Evolutionary conservation across 208 protist species (phyloP).

Genomic region (Leishmania major): DNA sequence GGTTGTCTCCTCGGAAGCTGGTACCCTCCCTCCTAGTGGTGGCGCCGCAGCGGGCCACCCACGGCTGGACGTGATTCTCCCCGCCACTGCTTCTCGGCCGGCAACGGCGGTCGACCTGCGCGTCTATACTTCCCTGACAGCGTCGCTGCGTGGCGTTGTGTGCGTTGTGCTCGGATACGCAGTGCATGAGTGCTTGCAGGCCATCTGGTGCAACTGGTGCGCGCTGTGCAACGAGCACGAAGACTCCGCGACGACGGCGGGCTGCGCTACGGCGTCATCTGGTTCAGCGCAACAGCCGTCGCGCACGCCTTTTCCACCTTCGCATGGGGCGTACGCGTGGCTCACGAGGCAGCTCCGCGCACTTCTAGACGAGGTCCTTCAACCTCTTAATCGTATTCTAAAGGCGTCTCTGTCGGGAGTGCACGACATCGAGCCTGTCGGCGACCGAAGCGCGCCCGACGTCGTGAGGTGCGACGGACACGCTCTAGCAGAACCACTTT

Average conservation of each 20-base stretch:
- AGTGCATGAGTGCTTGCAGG: constrained; percentile 12
- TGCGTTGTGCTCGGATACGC: constrained; percentile 22
- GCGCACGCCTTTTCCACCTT: neutral
- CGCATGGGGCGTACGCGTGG: constrained; percentile 14
- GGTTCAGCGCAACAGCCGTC: neutral
- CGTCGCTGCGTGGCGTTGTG: constrained; percentile 21
- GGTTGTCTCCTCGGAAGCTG: neutral
- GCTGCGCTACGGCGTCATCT: neutral
- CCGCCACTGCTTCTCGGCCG: neutral
- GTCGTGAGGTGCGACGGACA: neutral
- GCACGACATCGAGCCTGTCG: neutral
- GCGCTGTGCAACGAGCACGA: neutral
- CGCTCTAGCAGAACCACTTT: neutral
- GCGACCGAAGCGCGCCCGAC: neutral
- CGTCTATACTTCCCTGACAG: constrained; percentile 9
- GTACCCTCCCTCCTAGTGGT: neutral
- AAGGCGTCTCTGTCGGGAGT: neutral
- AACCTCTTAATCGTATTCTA: constrained; percentile 24
- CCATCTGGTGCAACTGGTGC: constrained; percentile 1
- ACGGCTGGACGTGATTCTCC: constrained; percentile 22
- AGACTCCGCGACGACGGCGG: neutral
- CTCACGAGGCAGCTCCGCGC: constrained; percentile 13
- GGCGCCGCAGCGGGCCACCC: neutral
- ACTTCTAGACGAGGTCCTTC: constrained; percentile 15
- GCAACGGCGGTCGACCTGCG: constrained; percentile 12